phyloP scores from a whole-genome alignment of 257 asterid species.

The Plantago elongata region DNA sequence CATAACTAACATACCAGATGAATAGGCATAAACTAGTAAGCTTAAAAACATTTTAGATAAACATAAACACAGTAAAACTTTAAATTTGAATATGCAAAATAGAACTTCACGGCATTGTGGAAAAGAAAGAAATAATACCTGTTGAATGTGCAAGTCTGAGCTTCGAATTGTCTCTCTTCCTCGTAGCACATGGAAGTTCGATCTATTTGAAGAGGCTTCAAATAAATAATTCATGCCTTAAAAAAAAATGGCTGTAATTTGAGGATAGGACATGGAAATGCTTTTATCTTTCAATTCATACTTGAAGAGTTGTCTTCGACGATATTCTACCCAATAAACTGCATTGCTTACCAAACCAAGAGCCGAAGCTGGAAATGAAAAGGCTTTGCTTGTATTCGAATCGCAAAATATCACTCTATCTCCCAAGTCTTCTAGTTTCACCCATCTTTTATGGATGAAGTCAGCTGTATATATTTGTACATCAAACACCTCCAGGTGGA shows the following conservation, averaged over 20 bases:
- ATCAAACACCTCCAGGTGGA: neutral
- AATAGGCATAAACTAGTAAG: no score
- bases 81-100: no score
- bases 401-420: neutral
- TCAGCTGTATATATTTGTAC: neutral
- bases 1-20: no score
- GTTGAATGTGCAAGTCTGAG: neutral
- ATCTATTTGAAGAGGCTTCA: neutral
- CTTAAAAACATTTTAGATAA: no score
- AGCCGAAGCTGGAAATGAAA: neutral
- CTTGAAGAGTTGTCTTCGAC: neutral
- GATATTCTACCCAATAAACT: neutral
- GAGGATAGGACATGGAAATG: neutral
- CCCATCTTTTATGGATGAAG: neutral
- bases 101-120: no score
- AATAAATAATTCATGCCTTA: neutral
- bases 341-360: neutral
- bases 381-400: neutral
- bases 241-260: neutral
- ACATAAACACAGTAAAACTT: no score
- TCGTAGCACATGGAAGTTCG: neutral
- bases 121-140: neutral
- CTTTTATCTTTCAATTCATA: neutral
- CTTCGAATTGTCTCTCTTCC: neutral
- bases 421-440: neutral